Percentiles rank a stretch among this genome's conserved stretches.
phyloP scores from a whole-genome alignment of 176 grass and related monocot species.

The Sorghum bicolor region DNA sequence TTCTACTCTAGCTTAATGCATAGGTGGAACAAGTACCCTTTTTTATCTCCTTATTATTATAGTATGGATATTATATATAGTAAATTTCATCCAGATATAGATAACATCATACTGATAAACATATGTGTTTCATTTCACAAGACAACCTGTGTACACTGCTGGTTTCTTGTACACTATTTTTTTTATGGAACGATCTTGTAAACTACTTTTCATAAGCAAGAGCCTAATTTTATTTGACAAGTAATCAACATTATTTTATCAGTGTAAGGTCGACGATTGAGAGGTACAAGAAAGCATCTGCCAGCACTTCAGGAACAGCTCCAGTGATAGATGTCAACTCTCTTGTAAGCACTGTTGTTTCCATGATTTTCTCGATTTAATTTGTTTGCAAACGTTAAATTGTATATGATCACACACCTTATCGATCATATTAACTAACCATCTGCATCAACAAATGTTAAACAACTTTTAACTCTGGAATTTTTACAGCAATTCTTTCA shows the following conservation, averaged over 20 bases:
- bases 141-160: neutral
- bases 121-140: neutral
- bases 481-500: conserved; percentile 72
- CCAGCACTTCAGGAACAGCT: conserved; percentile 60
- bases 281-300: conserved; percentile 82
- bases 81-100: neutral
- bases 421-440: neutral
- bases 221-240: neutral
- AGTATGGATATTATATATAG: neutral
- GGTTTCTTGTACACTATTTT: neutral
- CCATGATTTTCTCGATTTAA: neutral
- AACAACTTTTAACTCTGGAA: neutral
- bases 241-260: neutral
- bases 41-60: neutral
- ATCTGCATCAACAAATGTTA: neutral
- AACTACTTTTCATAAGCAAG: neutral
- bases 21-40: neutral
- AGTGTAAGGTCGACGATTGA: conserved; percentile 80
- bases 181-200: too few relatives aligned
- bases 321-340: conserved; percentile 66
- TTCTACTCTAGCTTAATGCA: neutral
- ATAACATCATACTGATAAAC: neutral
- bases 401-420: neutral
- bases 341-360: conserved; percentile 38
- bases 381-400: neutral